Base-by-base conservation (phyloP, 2,329 filamentous ascomycete genomes). In the Emmonsiellopsis sp. region DNA sequence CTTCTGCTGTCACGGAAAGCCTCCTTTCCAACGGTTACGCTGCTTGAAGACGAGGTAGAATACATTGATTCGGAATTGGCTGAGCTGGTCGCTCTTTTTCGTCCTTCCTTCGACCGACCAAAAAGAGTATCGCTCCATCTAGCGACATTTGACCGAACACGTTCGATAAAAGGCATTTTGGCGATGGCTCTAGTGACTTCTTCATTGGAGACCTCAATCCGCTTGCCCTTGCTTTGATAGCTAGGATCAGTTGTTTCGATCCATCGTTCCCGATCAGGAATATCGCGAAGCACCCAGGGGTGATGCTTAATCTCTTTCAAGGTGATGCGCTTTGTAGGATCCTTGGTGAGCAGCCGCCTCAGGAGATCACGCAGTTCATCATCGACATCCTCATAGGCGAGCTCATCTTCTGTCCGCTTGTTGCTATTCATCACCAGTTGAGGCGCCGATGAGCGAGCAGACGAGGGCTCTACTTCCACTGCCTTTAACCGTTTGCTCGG, bases 231-330 rank as follows among this genome's bases (percentile, higher is more conserved):
- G 34, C 84, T 85, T 55, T 85, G 85, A 37, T 85, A 81, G 39
- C 83, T 84, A 2, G 91, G 90, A 63, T 97, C 92, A 1, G 91
- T 95, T 58, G 95, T 89, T 61, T 95, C 89, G n/a, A 96, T 81
- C 93, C 93, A 98, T 8, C 79, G 77, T 34, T 82, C 74, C 39
- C 85, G 81, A 60, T 95, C 85, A 36, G 81, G 74, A 45, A 97
- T 81, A 58, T 86, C 90, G 54, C 85, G 77, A 1, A 92, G 77
- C 13, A 97, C 86, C 93, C 93, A 98, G 5, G 86, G 85, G 65
- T 98, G 93, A 56, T 87, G 85, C 69, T 97, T 97, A 63, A 97
- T 92, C 62, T 96, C 92, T 56, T 85, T 84, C 50, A 98, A 76
- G 6, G 88, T 87, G 62, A 98, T 96, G 40, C 93, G 84, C 70